phyloP scores from a whole-genome alignment of 495 filamentous ascomycete species.

The Talaromyces thailandensis region DNA sequence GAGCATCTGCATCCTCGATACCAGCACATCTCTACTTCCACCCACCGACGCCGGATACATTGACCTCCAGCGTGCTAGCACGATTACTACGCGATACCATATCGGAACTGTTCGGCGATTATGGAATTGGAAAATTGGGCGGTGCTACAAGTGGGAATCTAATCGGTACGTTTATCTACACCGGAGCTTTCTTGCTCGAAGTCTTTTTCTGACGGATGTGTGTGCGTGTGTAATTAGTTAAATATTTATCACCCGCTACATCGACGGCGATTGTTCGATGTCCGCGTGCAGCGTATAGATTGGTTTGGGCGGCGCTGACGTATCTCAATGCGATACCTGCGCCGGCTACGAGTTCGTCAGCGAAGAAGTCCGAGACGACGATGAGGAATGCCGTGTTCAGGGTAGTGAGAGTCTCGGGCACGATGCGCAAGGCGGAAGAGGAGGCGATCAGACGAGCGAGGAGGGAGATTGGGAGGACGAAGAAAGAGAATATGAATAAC shows the following conservation, averaged over 20 bases:
- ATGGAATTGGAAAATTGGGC: conserved; percentile 57
- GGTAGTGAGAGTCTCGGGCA: conserved; percentile 88
- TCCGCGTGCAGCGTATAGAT: conserved; percentile 65
- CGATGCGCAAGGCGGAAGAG: conserved; percentile 85
- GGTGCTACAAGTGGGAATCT: conserved; percentile 50
- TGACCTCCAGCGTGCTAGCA: conserved; percentile 54
- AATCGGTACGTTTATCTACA: conserved; percentile 42
- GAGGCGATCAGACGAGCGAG: conserved; percentile 73
- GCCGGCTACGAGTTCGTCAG: conserved; percentile 10
- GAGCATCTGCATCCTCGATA: not conserved
- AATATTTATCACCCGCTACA: conserved; percentile 87
- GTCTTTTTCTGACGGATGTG: not conserved
- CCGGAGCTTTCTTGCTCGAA: too few species aligned
- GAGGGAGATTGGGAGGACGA: conserved; percentile 56
- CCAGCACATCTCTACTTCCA: conserved; percentile 55
- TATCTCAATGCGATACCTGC: conserved; percentile 64
- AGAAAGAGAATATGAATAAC: conserved; percentile 18
- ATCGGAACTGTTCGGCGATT: conserved; percentile 77
- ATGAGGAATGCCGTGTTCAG: conserved; percentile 59
- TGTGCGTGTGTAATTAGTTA: conserved; percentile 47
- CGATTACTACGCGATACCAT: conserved; percentile 62
- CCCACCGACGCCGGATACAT: conserved; percentile 58
- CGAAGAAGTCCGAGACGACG: conserved; percentile 25
- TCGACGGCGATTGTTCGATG: conserved; percentile 85
- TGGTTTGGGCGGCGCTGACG: conserved; percentile 84